These are phyloP conservation scores for Aspergillus transmontanensis DNA, from an alignment of 2,329 filamentous ascomycete genomes.

Conservation along the genomic window DNA sequence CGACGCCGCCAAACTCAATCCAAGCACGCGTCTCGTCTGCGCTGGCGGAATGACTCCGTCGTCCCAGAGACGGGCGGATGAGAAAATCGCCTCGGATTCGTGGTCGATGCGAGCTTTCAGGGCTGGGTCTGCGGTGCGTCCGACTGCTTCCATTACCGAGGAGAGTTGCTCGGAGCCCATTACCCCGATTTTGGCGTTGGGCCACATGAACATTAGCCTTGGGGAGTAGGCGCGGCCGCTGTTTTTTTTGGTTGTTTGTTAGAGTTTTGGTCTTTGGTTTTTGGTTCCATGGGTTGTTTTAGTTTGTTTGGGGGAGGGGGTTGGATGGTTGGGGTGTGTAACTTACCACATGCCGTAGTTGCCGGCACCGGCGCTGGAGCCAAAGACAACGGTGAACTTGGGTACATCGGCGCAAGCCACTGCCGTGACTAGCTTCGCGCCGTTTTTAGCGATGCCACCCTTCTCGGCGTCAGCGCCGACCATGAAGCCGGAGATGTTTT, in stretches of 20 bases:
- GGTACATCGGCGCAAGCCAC: constrained; percentile 93
- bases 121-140: constrained; percentile 76
- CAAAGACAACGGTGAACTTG: constrained; percentile 97
- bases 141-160: constrained; percentile 92
- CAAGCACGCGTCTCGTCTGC: constrained; percentile 73
- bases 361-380: constrained; percentile 86
- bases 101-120: constrained; percentile 82
- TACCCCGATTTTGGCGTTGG: constrained; percentile 91
- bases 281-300: background rate
- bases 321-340: background rate
- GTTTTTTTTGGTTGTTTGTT: background rate
- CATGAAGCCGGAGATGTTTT: constrained; percentile 99
- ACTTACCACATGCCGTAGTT: constrained; percentile 94
- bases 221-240: constrained; percentile 90
- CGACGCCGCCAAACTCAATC: constrained; percentile 71
- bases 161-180: constrained; percentile 95
- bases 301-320: background rate
- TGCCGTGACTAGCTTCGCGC: constrained; percentile 93
- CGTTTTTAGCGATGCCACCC: constrained; percentile 96
- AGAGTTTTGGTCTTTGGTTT: background rate
- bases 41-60: constrained; percentile 79
- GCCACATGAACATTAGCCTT: constrained; percentile 94
- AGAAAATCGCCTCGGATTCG: constrained; percentile 88
- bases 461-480: constrained; percentile 89
- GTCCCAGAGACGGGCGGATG: constrained; percentile 88